Evolutionary conservation across 2,329 filamentous ascomycete genomes (phyloP).

Genomic region (Annulohypoxylon truncatum): DNA sequence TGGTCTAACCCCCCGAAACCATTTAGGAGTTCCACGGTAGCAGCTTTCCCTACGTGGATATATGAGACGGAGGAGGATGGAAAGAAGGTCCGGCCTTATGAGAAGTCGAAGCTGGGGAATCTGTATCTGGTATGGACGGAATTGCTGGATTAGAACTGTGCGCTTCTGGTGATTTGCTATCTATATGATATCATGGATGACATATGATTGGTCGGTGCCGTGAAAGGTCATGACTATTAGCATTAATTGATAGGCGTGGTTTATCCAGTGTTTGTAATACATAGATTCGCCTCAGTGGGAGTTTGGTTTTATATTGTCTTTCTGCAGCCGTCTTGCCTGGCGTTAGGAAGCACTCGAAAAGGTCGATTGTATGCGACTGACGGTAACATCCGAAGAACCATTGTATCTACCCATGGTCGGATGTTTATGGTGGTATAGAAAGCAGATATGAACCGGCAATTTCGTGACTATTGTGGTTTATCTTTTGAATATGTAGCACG

Average conservation of each 20-base stretch:
- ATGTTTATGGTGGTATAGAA: not conserved
- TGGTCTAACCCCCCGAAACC: slow-evolving; percentile 38
- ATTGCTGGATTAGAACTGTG: slow-evolving; percentile 25
- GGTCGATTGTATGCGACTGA: not conserved
- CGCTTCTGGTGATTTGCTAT: not conserved
- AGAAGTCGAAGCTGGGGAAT: slow-evolving; percentile 33
- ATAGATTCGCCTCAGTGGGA: not conserved
- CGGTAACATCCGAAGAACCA: not conserved
- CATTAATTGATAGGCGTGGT: not conserved
- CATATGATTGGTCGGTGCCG: not conserved
- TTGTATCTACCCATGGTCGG: not conserved
- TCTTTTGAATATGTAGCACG: not conserved
- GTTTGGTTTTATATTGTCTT: not conserved
- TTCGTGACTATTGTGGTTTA: not conserved
- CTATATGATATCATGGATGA: too few species aligned
- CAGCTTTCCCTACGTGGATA: slow-evolving; percentile 31
- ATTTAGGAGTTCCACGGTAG: slow-evolving; percentile 34
- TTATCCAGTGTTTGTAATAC: not conserved
- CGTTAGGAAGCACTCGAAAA: too few species aligned
- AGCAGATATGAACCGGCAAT: not conserved
- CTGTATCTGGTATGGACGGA: slow-evolving; percentile 35
- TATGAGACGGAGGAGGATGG: slow-evolving; percentile 32
- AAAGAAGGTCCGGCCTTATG: slow-evolving; percentile 29
- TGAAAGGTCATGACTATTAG: not conserved
- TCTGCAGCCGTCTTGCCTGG: not conserved